Conservation (phyloP, 2,329 filamentous ascomycete genomes). For the Penicillium palitans region DNA sequence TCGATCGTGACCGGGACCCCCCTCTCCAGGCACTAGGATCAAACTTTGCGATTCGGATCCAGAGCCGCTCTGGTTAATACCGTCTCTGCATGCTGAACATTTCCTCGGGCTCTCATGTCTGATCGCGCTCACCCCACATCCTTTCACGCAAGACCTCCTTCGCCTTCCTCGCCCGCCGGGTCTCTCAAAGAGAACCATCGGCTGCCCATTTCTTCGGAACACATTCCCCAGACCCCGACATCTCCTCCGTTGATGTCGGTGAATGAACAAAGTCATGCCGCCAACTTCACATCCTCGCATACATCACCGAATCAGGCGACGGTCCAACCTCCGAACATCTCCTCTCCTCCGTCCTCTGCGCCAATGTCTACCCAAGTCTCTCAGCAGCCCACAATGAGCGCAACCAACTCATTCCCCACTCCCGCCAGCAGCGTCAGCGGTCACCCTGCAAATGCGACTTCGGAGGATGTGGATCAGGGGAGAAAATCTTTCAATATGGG, state of each 20-base stretch:
- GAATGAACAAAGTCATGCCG: slow-evolving; percentile 51
- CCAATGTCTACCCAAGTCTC: slow-evolving; percentile 47
- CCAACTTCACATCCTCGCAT: slow-evolving; percentile 47
- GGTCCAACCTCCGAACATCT: slow-evolving; percentile 42
- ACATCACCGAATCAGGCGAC: slow-evolving; percentile 48
- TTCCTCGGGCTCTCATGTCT: slow-evolving; percentile 39
- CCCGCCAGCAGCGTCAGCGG: slow-evolving; percentile 49
- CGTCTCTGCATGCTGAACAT: slow-evolving; percentile 15
- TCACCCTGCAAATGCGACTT: slow-evolving; percentile 31
- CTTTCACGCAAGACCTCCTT: slow-evolving; percentile 42
- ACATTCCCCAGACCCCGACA: slow-evolving; percentile 42
- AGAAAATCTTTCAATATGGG: slow-evolving; percentile 34
- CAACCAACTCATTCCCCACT: slow-evolving; percentile 47
- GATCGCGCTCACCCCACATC: slow-evolving; percentile 36
- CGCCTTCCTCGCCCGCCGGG: slow-evolving; percentile 45
- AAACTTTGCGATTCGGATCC: slow-evolving; percentile 22
- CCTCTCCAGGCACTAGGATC: slow-evolving; percentile 26
- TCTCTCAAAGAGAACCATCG: slow-evolving; percentile 39
- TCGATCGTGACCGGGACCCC: slow-evolving; percentile 34
- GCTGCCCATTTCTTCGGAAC: slow-evolving; percentile 32
- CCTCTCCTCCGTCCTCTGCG: slow-evolving; percentile 44
- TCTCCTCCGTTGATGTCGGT: slow-evolving; percentile 54
- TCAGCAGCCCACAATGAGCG: slow-evolving; percentile 43
- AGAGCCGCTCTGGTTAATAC: slow-evolving; percentile 19
- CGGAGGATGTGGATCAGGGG: slow-evolving; percentile 38